phyloP scores from a whole-genome alignment of 768 basidiomycete genomes.

The Pleurotus citrinopileatus region DNA sequence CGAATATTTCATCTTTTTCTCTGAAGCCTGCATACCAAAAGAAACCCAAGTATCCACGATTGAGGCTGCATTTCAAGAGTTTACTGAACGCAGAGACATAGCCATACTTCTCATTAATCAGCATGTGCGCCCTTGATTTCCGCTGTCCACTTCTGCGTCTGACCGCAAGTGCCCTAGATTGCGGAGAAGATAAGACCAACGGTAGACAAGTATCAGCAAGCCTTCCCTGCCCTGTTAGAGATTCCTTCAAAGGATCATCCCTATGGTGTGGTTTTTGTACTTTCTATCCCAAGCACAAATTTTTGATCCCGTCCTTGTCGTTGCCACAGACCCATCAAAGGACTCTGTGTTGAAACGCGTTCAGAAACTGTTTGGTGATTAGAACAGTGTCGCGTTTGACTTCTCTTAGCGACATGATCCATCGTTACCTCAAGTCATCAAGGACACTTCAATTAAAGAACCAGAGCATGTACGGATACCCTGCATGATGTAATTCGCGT shows the following conservation, averaged over 20 bases:
- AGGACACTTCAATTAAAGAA: background rate
- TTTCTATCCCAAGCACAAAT: conserved; percentile 11
- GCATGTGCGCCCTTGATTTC: conserved; percentile 59
- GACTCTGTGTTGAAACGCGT: conserved; percentile 96
- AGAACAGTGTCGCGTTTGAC: conserved; percentile 19
- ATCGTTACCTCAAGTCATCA: background rate
- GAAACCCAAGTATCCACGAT: conserved; percentile 91
- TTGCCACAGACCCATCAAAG: conserved; percentile 78
- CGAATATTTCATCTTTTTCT: background rate
- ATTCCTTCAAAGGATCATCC: conserved; percentile 99
- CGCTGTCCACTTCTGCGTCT: background rate
- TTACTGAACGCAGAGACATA: conserved; percentile 91
- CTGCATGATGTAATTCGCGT: conserved; percentile 4
- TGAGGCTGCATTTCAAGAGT: conserved; percentile 91
- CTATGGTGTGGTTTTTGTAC: conserved; percentile 79
- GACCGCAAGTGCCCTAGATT: conserved; percentile 50
- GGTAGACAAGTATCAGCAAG: conserved; percentile 92
- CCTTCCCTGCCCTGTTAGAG: conserved; percentile 95
- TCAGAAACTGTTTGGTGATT: conserved; percentile 95
- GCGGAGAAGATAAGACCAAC: conserved; percentile 96
- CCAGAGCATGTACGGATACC: background rate
- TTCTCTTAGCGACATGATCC: background rate
- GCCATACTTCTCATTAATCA: conserved; percentile 98
- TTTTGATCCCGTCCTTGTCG: conserved; percentile 8
- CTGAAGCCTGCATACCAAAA: conserved; percentile 25